Evolutionary conservation across 192 early-diverging fungal genomes (phyloP).

Genomic region (Coemansia sp.): DNA sequence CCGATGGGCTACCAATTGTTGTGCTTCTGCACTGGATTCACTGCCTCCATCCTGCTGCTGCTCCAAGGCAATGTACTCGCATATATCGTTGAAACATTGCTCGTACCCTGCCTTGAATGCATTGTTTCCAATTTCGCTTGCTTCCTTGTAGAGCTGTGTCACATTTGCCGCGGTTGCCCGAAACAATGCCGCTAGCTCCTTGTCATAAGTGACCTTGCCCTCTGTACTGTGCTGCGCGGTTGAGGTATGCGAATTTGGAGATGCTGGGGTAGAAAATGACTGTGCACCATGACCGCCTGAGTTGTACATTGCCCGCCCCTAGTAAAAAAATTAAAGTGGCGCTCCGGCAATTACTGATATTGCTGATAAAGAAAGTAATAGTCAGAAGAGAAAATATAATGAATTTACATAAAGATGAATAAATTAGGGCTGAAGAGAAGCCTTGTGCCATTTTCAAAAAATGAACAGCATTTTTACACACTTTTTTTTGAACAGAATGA

Average conservation of each 20-base stretch:
- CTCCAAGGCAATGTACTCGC: slow-evolving; percentile 25
- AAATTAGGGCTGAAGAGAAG: neutral
- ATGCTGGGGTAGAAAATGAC: slow-evolving; percentile 46
- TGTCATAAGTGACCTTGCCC: slow-evolving; percentile 31
- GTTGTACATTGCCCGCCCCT: slow-evolving; percentile 36
- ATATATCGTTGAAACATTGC: slow-evolving; percentile 51
- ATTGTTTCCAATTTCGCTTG: slow-evolving; percentile 43
- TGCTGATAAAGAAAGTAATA: slow-evolving; percentile 3
- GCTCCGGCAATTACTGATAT: neutral
- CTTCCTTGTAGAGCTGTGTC: slow-evolving; percentile 51
- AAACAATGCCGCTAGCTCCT: slow-evolving; percentile 43
- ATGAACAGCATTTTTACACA: neutral
- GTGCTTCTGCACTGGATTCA: slow-evolving; percentile 1
- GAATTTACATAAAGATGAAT: slow-evolving; percentile 7
- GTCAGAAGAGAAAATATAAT: neutral
- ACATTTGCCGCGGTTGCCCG: slow-evolving; percentile 52
- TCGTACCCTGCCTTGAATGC: slow-evolving; percentile 52
- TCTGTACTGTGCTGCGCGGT: slow-evolving; percentile 19
- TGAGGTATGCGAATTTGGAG: slow-evolving; percentile 28
- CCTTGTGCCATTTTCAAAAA: neutral
- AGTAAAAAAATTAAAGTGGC: neutral
- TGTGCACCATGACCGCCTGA: slow-evolving; percentile 26
- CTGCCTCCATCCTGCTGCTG: neutral
- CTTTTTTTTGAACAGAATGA: neutral
- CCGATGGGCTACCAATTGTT: slow-evolving; percentile 26